Base-by-base conservation (phyloP, 169 alveolate species). In the Hammondia hammondi region DNA sequence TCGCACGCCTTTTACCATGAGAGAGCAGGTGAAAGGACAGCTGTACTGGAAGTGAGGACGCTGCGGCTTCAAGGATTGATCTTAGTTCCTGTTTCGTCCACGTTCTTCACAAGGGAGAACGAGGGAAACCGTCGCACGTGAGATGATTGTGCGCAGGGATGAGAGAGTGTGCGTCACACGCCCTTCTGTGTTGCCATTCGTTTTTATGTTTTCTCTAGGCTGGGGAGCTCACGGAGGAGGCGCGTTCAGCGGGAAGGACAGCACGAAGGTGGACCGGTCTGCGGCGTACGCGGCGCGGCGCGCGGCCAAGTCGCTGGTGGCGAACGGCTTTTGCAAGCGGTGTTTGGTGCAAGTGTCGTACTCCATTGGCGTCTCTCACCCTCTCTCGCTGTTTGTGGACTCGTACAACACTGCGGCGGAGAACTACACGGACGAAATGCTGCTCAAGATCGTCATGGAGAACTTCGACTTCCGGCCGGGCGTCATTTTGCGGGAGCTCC, bases 151-250 rank as follows among this genome's bases (percentile, higher is more conserved):
- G n/a, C n/a, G n/a, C n/a, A n/a, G n/a, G n/a, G n/a, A n/a, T n/a
- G n/a, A n/a, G n/a, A n/a, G 81, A 6, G 7, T 70, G 29, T 24
- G 39, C 81, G 81, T 24, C 35, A 12, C 43, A 9, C 14, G 12
- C 81, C 37, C 4, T 71, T 71, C 37, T 71, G 43, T 71, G 32
- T 3, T 21, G 19, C 2, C 43, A 39, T 39, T 39, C 43, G 2
- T 57, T 21, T 45, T 1, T 12, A 46, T 99, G 14, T 88, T 88
- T 12, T 52, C 35, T 35, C 4, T 57, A 91, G 94, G 99, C 82
- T 99, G 99, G 99, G 99, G 99, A 29, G 99, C 95, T 39, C 99
- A 99, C 96, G 99, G 99, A 39, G 99, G 99, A 27, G 99, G 99
- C 82, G 99, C 99, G 85, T 99, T 99, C 98, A 99, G 99, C 84